A percentile compares a stretch with the other conserved stretches of the same genome.
Conservation (phyloP, 2,329 filamentous ascomycete genomes). For the Rhinocladiella mackenziei region DNA sequence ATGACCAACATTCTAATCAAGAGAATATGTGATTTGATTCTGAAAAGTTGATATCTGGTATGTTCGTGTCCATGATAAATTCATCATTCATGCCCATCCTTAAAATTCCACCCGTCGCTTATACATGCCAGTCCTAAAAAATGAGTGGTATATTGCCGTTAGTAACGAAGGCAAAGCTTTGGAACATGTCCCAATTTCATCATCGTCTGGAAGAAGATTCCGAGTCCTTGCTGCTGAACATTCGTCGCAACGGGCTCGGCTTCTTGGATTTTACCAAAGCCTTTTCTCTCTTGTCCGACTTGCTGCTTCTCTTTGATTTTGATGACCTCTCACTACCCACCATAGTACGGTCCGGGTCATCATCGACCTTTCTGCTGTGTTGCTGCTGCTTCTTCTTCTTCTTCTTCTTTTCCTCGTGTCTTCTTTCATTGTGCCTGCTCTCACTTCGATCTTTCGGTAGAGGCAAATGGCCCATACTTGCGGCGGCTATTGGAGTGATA, state of each 20-base stretch:
- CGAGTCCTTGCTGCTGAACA: conserved; percentile 24
- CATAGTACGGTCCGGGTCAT: conserved; percentile 20
- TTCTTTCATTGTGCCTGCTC: conserved; percentile 34
- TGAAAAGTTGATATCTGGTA: neutral
- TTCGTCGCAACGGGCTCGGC: conserved; percentile 34
- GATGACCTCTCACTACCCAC: conserved; percentile 20
- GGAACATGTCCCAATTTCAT: conserved; percentile 1
- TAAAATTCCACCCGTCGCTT: neutral
- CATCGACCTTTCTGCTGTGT: too few species aligned
- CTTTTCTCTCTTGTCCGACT: conserved; percentile 22
- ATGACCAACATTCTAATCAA: too few species aligned
- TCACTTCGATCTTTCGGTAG: conserved; percentile 23
- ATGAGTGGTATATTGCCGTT: neutral
- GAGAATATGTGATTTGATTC: too few species aligned
- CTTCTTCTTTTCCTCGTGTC: conserved; percentile 25
- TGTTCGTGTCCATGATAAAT: neutral
- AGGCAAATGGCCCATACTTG: conserved; percentile 42
- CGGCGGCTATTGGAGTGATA: conserved; percentile 56
- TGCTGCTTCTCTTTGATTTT: conserved; percentile 20
- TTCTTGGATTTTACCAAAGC: conserved; percentile 34
- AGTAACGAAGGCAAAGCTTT: neutral
- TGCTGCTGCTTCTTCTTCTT: conserved; percentile 21
- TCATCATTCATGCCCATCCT: conserved; percentile 1
- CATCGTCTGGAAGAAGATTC: conserved; percentile 15
- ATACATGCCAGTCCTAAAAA: neutral